Evolutionary conservation across 805 yeast species (phyloP), one percentile per base, ranked within the genome.

Genomic region (Cyberlindnera maritima): DNA sequence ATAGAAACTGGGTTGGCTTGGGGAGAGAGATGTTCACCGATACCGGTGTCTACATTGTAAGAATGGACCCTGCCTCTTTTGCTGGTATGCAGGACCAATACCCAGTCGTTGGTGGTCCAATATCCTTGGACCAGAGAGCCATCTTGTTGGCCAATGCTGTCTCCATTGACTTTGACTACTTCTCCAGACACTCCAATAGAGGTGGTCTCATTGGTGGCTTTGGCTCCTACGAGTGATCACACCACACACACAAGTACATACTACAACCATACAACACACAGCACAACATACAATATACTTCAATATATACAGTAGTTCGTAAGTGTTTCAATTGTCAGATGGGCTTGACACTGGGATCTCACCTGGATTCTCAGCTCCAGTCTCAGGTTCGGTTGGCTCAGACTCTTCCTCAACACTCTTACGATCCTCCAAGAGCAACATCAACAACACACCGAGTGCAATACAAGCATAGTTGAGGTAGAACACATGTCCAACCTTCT

Each of bases 11-110:
- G 94, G 96, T 87, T 6, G 99, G 99, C 0, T 68, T 94, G 36
- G 96, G 95, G 2, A 76, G 97, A 59, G 99, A 94, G 62, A 67
- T 91, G 59, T 85, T 92, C 60, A 91, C 98, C 0, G 98, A 94
- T 65, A 87, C 97, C 0, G 98, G 98, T 52, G 91, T 89, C 2
- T 92, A 94, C 64, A 80, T 91, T 26, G 68, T 92, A 25, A 69
- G 96, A 49, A 85, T 90, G 87, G 96, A 88, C 58, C 84, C 86
- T 1, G 72, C 72, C 19, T 74, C 87, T 53, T 83, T 85, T 54
- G 75, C 71, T 3, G 88, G 85, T 0, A 66, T 82, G 56, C 80
- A 74, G 14, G 71, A 69, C 31, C 54, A 70, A 33, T 80, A 81
- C 53, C 80, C 82, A 2, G 62, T 69, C 3, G 73, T 75, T 3